Evolutionary conservation across 2,329 filamentous ascomycete species (phyloP).

Genomic region (Helotiales sp.): DNA sequence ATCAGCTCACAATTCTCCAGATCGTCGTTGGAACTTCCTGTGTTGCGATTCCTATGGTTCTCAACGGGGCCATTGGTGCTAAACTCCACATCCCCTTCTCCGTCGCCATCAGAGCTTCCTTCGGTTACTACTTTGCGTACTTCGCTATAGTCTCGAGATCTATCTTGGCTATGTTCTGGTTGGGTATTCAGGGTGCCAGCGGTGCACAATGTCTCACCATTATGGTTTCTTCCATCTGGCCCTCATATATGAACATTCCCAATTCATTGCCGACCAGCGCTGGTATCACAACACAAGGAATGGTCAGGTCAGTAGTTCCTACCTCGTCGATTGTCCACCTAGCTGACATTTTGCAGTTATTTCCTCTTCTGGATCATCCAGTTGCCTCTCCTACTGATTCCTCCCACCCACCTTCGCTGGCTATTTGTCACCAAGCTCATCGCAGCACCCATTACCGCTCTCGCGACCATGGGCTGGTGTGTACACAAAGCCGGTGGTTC

Average conservation of each 20-base stretch:
- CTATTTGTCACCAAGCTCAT: slow-evolving; percentile 52
- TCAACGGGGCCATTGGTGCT: slow-evolving; percentile 45
- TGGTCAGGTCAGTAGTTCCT: slow-evolving; percentile 45
- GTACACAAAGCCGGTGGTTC: slow-evolving; percentile 54
- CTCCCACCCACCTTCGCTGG: slow-evolving; percentile 47
- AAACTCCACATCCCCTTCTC: slow-evolving; percentile 48
- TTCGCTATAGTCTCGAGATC: slow-evolving; percentile 42
- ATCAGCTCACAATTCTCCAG: slow-evolving; percentile 20
- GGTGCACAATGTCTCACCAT: slow-evolving; percentile 52
- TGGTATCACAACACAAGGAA: slow-evolving; percentile 56
- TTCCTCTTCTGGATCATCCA: slow-evolving; percentile 45
- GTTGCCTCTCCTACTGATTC: slow-evolving; percentile 50
- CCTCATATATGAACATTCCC: slow-evolving; percentile 51
- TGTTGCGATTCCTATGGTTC: slow-evolving; percentile 53
- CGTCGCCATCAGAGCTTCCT: slow-evolving; percentile 45
- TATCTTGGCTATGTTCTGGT: slow-evolving; percentile 54
- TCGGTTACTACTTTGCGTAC: slow-evolving; percentile 47
- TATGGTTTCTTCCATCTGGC: slow-evolving; percentile 51
- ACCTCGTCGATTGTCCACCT: slow-evolving; percentile 12
- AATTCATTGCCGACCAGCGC: slow-evolving; percentile 49
- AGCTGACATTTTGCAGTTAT: slow-evolving; percentile 38
- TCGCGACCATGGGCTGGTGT: slow-evolving; percentile 64
- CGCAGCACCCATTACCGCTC: slow-evolving; percentile 56
- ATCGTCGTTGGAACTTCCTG: slow-evolving; percentile 63
- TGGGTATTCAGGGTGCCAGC: slow-evolving; percentile 66